Base-by-base conservation (phyloP, 306 rosid species). In the Sophora flavescens region DNA sequence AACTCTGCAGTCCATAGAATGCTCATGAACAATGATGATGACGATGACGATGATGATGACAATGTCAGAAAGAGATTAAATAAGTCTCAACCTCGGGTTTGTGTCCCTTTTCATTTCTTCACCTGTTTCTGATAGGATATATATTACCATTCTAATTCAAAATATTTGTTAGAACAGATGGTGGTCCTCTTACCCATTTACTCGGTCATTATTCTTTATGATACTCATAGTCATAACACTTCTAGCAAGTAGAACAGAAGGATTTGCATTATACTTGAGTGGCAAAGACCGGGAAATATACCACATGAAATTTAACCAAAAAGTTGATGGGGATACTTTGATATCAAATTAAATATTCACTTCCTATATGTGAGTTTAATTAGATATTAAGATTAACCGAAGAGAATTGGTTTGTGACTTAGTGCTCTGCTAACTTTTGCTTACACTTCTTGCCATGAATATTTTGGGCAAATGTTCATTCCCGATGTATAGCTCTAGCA, bases 81-180 rank as follows among this genome's bases (percentile, higher is more conserved):
- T 3, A 87, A 88, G 61, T 77, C 91, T 78, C 94, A 86, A 69
- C 85, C 96, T 81, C 89, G 89, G 97, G 96, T 95, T 78, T 48
- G 91, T 86, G 54, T 82, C 56, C 58, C 72, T 35, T 58, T 78
- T 69, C 60, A 70, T 71, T 72, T 76, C 35, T 79, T 77, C 44
- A 18, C 68, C 17, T 64, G 42, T 61, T 75, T 74, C 70, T 69
- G 41, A 69, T 64, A 13, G 78, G 51, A 48, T 54, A 44, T 79
- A 62, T 56, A 41, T 66, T 17, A 42, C 11, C 18, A 35, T 26
- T 72, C 26, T 30, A 52, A 16, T 75, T 59, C 22, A 56, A 70
- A 63, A 63, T 65, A 48, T 56, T 44, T 68, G 62, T 62, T 63
- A 75, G 75, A 65, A 22, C 38, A 61, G 60, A 73, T 41, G 76